Conservation (phyloP, 352 stramenopile genomes). For the Phytopythium delawarense region DNA sequence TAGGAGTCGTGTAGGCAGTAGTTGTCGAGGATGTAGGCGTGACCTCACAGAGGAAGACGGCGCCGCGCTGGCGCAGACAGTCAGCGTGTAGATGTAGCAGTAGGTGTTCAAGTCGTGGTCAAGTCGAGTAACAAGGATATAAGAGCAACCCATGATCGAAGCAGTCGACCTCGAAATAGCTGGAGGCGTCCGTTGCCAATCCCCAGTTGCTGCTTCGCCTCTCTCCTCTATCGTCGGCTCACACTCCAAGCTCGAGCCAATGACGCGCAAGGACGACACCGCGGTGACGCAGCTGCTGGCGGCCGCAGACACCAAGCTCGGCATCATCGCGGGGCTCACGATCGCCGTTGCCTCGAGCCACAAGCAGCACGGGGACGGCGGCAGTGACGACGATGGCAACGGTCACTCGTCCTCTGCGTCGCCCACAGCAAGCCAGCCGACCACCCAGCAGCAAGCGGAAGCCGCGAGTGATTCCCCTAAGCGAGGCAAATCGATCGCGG, state of each 20-base stretch:
- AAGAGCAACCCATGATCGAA: background rate
- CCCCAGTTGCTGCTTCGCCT: background rate
- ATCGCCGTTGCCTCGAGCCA: constrained; percentile 27
- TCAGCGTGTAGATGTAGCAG: background rate
- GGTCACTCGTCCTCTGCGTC: constrained; percentile 9
- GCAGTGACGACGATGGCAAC: constrained; percentile 25
- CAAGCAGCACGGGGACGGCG: constrained; percentile 13
- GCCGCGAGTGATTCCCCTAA: constrained; percentile 7
- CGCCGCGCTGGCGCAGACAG: background rate
- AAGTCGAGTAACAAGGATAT: background rate
- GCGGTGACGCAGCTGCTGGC: background rate
- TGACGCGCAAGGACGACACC: constrained; percentile 4
- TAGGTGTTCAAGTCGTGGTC: background rate
- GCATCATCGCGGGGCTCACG: constrained; percentile 51
- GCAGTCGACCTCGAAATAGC: constrained; percentile 1
- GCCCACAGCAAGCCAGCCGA: constrained; percentile 5
- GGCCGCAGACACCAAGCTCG: constrained; percentile 34
- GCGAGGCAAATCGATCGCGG: constrained; percentile 17
- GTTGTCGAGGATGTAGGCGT: background rate
- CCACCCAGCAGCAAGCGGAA: constrained; percentile 1
- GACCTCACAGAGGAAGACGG: background rate
- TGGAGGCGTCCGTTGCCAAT: background rate
- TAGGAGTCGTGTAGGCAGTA: background rate
- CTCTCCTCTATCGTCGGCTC: background rate
- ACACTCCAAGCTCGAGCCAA: background rate